Evolutionary conservation across 805 yeast genomes (phyloP).

Genomic region (Metschnikowia sp.): DNA sequence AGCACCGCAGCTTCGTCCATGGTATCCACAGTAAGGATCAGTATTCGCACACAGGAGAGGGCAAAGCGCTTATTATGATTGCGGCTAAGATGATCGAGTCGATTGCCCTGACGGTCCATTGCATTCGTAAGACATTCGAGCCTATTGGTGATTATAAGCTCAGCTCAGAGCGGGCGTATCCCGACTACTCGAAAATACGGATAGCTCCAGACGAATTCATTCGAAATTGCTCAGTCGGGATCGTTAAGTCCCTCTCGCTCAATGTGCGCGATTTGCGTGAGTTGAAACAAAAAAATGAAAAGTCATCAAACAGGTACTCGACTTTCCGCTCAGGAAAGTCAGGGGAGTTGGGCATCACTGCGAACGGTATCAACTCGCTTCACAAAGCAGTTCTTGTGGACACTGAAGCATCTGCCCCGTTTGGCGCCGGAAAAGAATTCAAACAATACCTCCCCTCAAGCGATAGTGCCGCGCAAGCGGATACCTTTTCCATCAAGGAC

Average conservation of each 20-base stretch:
- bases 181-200: constrained; percentile 57
- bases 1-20: constrained; percentile 26
- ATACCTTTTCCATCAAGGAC: constrained; percentile 23
- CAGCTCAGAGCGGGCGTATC: constrained; percentile 57
- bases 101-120: constrained; percentile 46
- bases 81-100: constrained; percentile 59
- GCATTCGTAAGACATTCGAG: constrained; percentile 50
- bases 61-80: constrained; percentile 58
- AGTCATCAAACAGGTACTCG: constrained; percentile 42
- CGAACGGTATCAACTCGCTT: constrained; percentile 46
- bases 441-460: constrained; percentile 27
- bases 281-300: constrained; percentile 19
- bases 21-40: constrained; percentile 13
- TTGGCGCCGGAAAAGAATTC: constrained; percentile 36
- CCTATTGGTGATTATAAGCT: constrained; percentile 66
- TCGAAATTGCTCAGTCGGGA: constrained; percentile 56
- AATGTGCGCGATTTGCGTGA: constrained; percentile 23
- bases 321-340: constrained; percentile 49
- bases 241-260: constrained; percentile 40
- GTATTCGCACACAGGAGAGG: constrained; percentile 63
- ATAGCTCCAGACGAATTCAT: constrained; percentile 61
- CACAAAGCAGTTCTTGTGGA: constrained; percentile 31
- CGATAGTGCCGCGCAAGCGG: constrained; percentile 7
- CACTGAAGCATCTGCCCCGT: constrained; percentile 27
- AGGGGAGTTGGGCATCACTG: constrained; percentile 45